phyloP scores from a whole-genome alignment of 139 green algal genomes.

The Chlamydomonas sp. region DNA sequence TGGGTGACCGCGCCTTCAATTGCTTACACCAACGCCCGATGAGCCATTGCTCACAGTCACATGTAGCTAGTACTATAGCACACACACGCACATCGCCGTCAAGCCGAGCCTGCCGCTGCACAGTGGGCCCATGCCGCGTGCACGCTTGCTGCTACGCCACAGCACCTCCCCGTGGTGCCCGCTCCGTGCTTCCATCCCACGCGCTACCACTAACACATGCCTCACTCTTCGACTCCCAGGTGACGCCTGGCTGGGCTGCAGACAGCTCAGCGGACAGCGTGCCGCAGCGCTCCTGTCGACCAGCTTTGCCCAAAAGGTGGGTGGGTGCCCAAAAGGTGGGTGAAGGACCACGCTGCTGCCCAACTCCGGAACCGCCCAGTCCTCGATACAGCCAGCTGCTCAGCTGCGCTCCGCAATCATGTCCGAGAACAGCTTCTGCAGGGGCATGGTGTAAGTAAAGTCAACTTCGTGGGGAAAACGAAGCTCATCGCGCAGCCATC shows the following conservation, averaged over 20 bases:
- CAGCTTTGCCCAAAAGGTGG: neutral
- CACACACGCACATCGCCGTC: no score
- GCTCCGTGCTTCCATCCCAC: neutral
- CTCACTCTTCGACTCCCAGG: neutral
- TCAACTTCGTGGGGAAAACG: neutral
- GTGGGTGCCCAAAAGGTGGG: neutral
- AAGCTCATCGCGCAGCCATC: neutral
- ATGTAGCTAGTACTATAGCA: no score
- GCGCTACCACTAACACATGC: neutral
- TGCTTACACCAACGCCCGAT: no score
- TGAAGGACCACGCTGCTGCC: no score
- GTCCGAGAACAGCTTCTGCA: conserved; percentile 34
- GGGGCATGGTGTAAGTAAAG: neutral
- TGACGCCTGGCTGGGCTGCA: neutral
- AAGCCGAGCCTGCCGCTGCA: neutral
- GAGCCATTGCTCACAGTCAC: no score
- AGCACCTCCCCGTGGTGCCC: neutral
- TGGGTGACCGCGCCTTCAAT: no score
- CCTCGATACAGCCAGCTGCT: neutral
- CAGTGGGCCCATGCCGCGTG: neutral
- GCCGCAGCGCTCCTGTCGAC: neutral
- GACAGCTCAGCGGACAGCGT: neutral
- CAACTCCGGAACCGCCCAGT: neutral
- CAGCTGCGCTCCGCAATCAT: conserved; percentile 28
- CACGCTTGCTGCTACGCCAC: neutral